Base-by-base conservation (phyloP, 352 stramenopile species). In the Pythium coloratum region DNA sequence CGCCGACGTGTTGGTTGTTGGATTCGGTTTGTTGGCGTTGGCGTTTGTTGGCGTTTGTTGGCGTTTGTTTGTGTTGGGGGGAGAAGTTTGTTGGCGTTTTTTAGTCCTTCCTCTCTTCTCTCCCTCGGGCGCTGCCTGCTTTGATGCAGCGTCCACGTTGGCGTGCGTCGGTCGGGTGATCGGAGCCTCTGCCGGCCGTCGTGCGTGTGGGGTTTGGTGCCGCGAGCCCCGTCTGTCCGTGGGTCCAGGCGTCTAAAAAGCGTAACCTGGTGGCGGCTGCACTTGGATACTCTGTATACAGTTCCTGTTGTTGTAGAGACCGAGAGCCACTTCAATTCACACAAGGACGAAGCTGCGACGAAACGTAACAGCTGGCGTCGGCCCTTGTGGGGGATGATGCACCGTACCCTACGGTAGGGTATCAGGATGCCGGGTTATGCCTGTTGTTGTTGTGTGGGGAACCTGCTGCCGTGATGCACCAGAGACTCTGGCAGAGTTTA, bases 21-120 rank as follows among this genome's bases (percentile, higher is more conserved):
- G 10, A 18, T 44, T 44, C 13, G 38, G n/a, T 53, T 53, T 53
- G 46, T 53, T 49, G 34, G 34, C 12, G 34, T 42, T 47, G 46
- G 46, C 46, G 46, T 53, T 53, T 53, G 46, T 53, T 28, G 44
- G 44, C 44, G 44, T 46, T 53, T 53, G 46, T 53, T 28, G 44
- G 44, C 44, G 44, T 46, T 46, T 46, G 38, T 16, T 24, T 42
- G 28, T 30, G 28, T 30, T 30, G 28, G 28, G 28, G 28, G 28
- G 28, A 30, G 28, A 30, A 30, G 28, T 30, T 30, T 44, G 38
- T 44, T 44, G 38, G 38, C 13, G 38, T 12, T 44, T 44, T 44
- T 18, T 44, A 16, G 38, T 18, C 13, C 38, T 44, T 14, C 10
- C 12, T 44, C 38, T 44, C 38, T 44, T 13, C 16, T 13, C 13